Percentiles rank a stretch among this genome's conserved stretches.
Evolutionary conservation across 441 rosid genomes (phyloP).

Genomic region (Erodium moschatum): DNA sequence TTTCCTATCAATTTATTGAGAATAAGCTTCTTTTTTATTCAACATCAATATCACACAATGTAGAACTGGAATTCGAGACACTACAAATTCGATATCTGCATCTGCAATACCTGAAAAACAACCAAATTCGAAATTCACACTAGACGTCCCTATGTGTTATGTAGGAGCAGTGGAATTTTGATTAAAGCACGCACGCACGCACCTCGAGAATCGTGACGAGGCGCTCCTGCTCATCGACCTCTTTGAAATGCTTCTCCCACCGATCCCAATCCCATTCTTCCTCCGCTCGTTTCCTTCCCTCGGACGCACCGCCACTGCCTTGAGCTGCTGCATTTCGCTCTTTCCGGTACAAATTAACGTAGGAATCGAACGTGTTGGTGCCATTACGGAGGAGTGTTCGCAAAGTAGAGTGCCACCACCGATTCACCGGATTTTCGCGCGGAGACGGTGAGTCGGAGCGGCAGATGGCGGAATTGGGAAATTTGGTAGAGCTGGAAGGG

Average conservation of each 20-base stretch:
- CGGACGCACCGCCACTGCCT: background rate
- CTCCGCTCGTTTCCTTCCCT: slow-evolving; percentile 10
- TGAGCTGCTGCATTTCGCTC: background rate
- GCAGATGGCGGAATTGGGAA: slow-evolving; percentile 36
- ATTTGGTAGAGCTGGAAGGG: slow-evolving; percentile 12
- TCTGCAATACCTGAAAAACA: background rate
- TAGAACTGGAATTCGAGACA: background rate
- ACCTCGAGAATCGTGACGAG: slow-evolving; percentile 69
- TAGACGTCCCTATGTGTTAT: background rate
- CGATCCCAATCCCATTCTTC: slow-evolving; percentile 85
- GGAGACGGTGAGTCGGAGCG: slow-evolving; percentile 16
- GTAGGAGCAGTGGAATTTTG: background rate
- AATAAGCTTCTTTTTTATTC: background rate
- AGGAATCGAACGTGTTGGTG: background rate
- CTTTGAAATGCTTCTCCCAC: slow-evolving; percentile 79
- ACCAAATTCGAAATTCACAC: background rate
- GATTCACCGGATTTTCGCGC: background rate
- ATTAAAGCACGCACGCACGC: slow-evolving; percentile 23
- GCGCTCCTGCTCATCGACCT: slow-evolving; percentile 76
- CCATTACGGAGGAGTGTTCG: background rate
- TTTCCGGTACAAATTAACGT: background rate
- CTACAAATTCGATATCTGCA: background rate
- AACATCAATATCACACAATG: background rate
- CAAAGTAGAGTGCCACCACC: slow-evolving; percentile 42
- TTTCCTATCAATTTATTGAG: background rate